These are phyloP conservation scores for Hygrophila difformis DNA, from an alignment of 257 asterid genomes.

Conservation along the genomic window DNA sequence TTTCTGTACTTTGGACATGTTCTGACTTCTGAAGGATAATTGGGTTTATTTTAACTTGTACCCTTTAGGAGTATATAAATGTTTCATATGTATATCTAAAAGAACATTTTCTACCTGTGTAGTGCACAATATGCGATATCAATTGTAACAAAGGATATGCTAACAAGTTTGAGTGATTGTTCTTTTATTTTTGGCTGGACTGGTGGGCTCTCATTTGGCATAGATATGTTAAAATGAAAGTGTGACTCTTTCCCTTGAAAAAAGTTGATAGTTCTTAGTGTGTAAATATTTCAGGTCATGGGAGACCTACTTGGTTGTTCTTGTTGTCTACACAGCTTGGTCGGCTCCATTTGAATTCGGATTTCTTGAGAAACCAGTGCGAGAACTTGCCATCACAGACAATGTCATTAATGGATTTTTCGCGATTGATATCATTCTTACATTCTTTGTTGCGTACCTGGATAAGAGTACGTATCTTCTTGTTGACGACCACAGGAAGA, in stretches of 20 bases:
- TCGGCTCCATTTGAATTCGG: constrained; percentile 51
- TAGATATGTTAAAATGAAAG: not conserved
- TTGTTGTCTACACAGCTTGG: constrained; percentile 55
- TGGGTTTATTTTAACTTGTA: no score
- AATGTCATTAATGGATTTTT: constrained; percentile 49
- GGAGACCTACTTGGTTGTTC: constrained; percentile 34
- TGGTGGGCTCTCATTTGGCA: no score
- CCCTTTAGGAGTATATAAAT: no score
- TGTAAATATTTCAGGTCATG: constrained; percentile 35
- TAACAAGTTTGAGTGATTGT: no score
- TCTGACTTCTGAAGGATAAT: no score
- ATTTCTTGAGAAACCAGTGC: constrained; percentile 33
- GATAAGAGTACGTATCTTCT: constrained; percentile 37
- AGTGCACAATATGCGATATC: not conserved
- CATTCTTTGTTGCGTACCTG: constrained; percentile 57
- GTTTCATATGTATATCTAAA: no score
- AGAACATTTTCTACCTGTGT: not conserved
- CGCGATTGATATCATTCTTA: constrained; percentile 46
- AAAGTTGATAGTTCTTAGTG: not conserved
- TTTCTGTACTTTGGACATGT: no score
- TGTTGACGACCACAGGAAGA: constrained; percentile 30
- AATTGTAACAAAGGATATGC: not conserved
- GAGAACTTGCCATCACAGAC: constrained; percentile 34
- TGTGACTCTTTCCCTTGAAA: not conserved
- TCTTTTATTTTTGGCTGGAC: no score